Conservation (phyloP, 345 rosid species). For the Gossypium turneri region DNA sequence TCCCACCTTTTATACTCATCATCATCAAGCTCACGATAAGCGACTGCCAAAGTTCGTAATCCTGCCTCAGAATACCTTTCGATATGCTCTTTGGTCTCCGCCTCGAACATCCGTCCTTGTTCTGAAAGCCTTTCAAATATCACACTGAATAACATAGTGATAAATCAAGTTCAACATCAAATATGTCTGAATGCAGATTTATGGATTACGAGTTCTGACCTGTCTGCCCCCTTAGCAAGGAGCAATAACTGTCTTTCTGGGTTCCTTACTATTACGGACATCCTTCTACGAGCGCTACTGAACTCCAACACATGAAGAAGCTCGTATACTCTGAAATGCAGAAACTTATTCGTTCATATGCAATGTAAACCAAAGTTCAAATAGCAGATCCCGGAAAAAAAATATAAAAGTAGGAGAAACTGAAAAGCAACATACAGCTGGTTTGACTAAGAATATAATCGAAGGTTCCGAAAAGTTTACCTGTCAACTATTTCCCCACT, state of each 20-base stretch:
- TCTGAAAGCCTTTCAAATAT: constrained; percentile 69
- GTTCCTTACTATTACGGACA: constrained; percentile 79
- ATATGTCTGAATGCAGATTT: neutral
- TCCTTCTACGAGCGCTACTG: constrained; percentile 75
- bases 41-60: constrained; percentile 63
- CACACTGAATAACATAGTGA: constrained; percentile 43
- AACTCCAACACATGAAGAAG: constrained; percentile 85
- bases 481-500: constrained; percentile 35
- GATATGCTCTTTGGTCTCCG: constrained; percentile 55
- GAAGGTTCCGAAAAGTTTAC: constrained; percentile 28
- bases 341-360: constrained; percentile 8
- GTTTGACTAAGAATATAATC: neutral
- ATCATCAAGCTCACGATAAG: constrained; percentile 67
- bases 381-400: no score
- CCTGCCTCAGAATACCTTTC: constrained; percentile 67
- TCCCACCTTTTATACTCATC: constrained; percentile 58
- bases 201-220: constrained; percentile 43
- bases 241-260: constrained; percentile 52
- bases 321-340: constrained; percentile 49
- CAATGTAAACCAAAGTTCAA: constrained; percentile 5
- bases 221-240: constrained; percentile 89
- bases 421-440: no score
- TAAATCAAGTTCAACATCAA: constrained; percentile 16
- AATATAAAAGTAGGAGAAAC: no score
- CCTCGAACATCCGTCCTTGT: constrained; percentile 41